These are phyloP conservation scores for Eucalyptus erythrocorys DNA, from an alignment of 345 rosid genomes.

Conservation along the genomic window DNA sequence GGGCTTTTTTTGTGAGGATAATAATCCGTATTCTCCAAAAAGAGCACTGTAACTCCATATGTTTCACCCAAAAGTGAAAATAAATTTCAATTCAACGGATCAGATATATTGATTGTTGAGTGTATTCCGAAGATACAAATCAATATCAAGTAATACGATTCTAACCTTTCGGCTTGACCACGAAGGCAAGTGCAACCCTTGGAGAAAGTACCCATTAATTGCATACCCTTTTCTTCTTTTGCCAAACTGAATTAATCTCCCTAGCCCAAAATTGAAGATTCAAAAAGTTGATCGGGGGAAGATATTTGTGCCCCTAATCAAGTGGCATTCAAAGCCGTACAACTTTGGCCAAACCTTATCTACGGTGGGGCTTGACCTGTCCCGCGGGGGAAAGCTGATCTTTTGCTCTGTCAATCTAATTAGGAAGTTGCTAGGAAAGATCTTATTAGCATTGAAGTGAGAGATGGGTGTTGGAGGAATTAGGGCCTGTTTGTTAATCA, in stretches of 20 bases:
- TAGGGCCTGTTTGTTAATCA: no score
- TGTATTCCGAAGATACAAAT: neutral
- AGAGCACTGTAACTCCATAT: neutral
- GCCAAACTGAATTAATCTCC: neutral
- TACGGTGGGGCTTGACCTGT: neutral
- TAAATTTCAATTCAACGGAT: neutral
- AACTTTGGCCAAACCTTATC: neutral
- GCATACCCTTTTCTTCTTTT: neutral
- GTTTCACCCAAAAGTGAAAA: neutral
- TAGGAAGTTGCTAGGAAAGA: neutral
- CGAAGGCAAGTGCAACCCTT: neutral
- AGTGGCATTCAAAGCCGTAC: neutral
- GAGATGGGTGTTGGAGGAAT: neutral
- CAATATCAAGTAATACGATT: rapidly evolving
- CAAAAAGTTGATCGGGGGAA: neutral
- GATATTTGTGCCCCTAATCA: neutral
- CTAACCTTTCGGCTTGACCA: neutral
- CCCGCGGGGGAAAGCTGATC: neutral
- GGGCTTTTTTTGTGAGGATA: neutral
- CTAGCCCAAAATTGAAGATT: neutral
- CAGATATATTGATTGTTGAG: rapidly evolving
- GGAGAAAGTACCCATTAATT: neutral
- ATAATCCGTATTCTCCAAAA: neutral
- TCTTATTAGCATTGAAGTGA: neutral
- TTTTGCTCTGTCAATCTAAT: neutral